Conservation (phyloP, 352 stramenopile species). For the Pythium brassicae region DNA sequence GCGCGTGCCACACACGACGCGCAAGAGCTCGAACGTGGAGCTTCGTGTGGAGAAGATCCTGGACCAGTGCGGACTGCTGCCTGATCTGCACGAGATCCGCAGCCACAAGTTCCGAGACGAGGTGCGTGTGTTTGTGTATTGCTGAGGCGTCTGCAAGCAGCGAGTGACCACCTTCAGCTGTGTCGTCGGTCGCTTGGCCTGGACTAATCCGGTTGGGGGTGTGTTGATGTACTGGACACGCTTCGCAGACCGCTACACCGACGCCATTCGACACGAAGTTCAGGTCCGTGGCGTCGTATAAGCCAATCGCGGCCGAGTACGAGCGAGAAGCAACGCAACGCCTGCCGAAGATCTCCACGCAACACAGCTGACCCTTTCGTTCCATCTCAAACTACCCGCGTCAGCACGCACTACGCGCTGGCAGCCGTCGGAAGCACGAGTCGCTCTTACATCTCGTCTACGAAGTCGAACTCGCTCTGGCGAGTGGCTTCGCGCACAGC, state of each 20-base stretch:
- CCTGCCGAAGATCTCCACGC: background rate
- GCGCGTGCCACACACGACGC: slow-evolving; percentile 53
- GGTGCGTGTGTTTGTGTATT: slow-evolving; percentile 8
- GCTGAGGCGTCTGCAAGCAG: slow-evolving; percentile 7
- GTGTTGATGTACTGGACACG: too few relatives aligned
- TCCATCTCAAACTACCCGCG: background rate
- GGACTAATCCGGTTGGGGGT: too few relatives aligned
- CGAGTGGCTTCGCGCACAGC: slow-evolving; percentile 35
- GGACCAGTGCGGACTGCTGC: slow-evolving; percentile 53
- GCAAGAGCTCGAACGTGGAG: slow-evolving; percentile 53
- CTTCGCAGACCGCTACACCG: slow-evolving; percentile 14
- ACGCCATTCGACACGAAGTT: slow-evolving; percentile 35
- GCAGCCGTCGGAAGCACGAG: background rate
- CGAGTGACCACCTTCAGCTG: too few relatives aligned
- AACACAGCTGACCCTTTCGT: background rate
- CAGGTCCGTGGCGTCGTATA: slow-evolving; percentile 21
- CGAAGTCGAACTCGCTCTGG: slow-evolving; percentile 40
- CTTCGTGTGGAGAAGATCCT: slow-evolving; percentile 56
- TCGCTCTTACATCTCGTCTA: slow-evolving; percentile 16
- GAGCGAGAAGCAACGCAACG: background rate
- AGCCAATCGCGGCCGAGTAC: slow-evolving; percentile 13
- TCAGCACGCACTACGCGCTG: too few relatives aligned
- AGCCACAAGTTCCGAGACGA: slow-evolving; percentile 49
- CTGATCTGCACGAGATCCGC: slow-evolving; percentile 47
- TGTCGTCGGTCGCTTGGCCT: too few relatives aligned